Evolutionary conservation across 2,329 filamentous ascomycete genomes (phyloP), one percentile per base, ranked within the genome.

Genomic region (Aspergillaceae sp.): DNA sequence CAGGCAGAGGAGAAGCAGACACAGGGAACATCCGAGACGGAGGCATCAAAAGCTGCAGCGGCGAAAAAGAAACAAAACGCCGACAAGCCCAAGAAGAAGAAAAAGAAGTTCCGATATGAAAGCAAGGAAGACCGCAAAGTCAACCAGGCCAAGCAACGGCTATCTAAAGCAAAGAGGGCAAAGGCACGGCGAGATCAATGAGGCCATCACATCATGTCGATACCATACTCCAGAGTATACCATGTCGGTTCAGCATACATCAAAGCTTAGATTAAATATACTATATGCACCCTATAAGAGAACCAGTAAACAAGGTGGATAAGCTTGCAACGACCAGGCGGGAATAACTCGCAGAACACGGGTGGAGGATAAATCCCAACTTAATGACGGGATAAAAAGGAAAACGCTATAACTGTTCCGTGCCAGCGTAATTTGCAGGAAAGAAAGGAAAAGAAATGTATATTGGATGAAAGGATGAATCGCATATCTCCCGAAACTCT

Each of bases 91-190:
- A 90, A 88, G 69, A 87, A 85, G 72, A 90, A 86, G 71, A 94
- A 90, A 74, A 84, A 84, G 69, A 87, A 90, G 69, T 97, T 97
- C 63, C 80, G 87, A 52, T 98, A 98, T 66, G 88, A 97, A 71
- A 86, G 78, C 51, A 95, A 94, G 71, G 71, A 82, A 30, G 91
- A 96, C 57, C 79, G 92, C 60, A 86, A 78, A 61, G 59, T 74
- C 30, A 75, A 75, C 38, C 69, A 75, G 53, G 64, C 72, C 45
- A 83, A 87, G 65, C 70, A 90, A 57, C 79, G 81, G 41, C 71
- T 78, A 54, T 80, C 78, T 60, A 94, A 87, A 66, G 77, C 79
- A 57, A 87, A 80, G 65, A 79, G 81, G 55, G 87, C 83, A 54
- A 80, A 79, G 57, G 71, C 71, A 41, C 69, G 77, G 51, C 67